A percentile compares a stretch with the other conserved stretches of the same genome.
These are phyloP conservation scores for Erigeron canadensis DNA, from an alignment of 129 eudicot species.

Conservation along the genomic window DNA sequence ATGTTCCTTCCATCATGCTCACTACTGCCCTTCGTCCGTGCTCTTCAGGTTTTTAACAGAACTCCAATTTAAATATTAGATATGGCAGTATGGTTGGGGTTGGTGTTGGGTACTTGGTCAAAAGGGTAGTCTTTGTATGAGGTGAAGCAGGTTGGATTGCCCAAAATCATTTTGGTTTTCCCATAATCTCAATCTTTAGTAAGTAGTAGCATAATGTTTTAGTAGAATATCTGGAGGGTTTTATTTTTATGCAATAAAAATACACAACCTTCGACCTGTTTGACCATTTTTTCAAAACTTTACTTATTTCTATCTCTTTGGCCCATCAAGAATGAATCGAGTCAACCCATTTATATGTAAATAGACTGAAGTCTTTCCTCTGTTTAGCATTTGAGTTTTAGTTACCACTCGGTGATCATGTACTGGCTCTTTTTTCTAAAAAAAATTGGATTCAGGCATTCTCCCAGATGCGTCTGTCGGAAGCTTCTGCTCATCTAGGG, in stretches of 20 bases:
- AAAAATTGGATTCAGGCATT: constrained; percentile 56
- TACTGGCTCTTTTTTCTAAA: background rate
- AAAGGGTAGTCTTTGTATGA: background rate
- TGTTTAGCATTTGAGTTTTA: background rate
- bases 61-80: constrained; percentile 1
- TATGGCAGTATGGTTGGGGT: background rate
- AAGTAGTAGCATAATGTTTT: no score
- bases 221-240: constrained; percentile 8
- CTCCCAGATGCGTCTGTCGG: constrained; percentile 93
- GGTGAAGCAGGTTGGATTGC: constrained; percentile 4
- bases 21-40: constrained; percentile 87
- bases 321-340: background rate
- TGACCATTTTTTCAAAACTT: background rate
- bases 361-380: background rate
- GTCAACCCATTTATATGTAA: no score
- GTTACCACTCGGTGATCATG: constrained; percentile 17
- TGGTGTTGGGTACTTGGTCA: constrained; percentile 6
- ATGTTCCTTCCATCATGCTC: constrained; percentile 95
- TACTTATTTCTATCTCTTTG: background rate
- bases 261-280: background rate
- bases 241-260: background rate
- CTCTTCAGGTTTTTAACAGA: constrained; percentile 76
- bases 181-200: no score
- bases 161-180: background rate
- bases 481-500: constrained; percentile 90